Evolutionary conservation across 768 basidiomycete species (phyloP), one percentile per base, ranked within the genome.

Genomic region (Agrocybe chaxingu): DNA sequence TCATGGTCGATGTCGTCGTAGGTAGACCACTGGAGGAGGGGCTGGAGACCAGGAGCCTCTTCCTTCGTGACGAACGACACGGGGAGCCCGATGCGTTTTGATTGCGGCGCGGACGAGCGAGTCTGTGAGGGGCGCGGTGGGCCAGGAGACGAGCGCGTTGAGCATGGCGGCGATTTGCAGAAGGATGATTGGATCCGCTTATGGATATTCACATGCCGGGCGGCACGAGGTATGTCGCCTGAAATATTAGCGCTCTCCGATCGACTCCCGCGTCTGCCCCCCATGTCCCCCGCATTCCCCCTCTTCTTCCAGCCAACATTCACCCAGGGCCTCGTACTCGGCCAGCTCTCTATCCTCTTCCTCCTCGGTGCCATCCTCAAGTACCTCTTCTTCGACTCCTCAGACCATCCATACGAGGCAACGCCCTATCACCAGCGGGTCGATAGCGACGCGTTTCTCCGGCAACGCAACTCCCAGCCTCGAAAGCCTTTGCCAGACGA

Each of bases 281-380:
- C 53, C 31, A 78, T 79, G 82, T 72, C 72, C 44, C 66, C 65
- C 58, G 81, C 78, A 62, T 85, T 84, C 69, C 64, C 90, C 42
- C 79, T 89, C 58, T 84, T 85, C 33, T 73, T 91, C 38, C 83
- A 88, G 58, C 90, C 88, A 16, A 94, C 92, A 1, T 99, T 99
- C 70, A 97, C 95, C 0, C 95, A 98, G 64, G 96, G 96, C 11
- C 80, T 99, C 33, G 74, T 99, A 35, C 70, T 98, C 39, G 96
- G 96, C 50, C 96, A 98, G 67, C 75, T 92, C 16, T 95, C 93
- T 19, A 86, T 99, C 59, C 73, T 92, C 39, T 61, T 87, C 45
- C 77, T 95, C 42, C 77, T 91, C 29, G 76, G 75, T 42, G 71
- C 94, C 54, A 81, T 99, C 64, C 82, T 99, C 69, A 90, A 91